Percentiles rank a stretch among this genome's conserved stretches.
These are phyloP conservation scores for Dissophora globulifera DNA, from an alignment of 192 early-diverging fungal species.

Conservation along the genomic window DNA sequence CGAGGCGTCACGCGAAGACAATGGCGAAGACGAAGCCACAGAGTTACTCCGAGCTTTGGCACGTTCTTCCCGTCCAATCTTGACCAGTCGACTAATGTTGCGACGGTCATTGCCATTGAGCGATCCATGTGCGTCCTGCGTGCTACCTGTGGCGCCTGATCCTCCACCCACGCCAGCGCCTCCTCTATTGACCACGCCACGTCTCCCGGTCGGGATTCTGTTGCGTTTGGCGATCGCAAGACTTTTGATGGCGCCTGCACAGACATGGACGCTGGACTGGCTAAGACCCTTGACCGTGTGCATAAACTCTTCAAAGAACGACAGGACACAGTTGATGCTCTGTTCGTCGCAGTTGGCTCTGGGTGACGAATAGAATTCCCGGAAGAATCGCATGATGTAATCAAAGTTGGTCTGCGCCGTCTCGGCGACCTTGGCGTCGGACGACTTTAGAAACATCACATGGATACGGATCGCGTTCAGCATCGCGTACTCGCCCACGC, in stretches of 20 bases:
- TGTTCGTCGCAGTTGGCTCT: constrained; percentile 44
- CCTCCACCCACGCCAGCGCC: not conserved
- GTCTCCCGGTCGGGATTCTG: constrained; percentile 21
- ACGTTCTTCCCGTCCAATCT: constrained; percentile 46
- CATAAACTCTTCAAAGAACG: constrained; percentile 55
- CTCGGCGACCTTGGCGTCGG: constrained; percentile 37
- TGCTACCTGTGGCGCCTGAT: not conserved
- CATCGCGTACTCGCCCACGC: constrained; percentile 45
- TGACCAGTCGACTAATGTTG: constrained; percentile 43
- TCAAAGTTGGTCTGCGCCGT: constrained; percentile 36
- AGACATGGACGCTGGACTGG: constrained; percentile 43
- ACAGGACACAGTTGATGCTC: constrained; percentile 43
- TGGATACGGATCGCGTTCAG: constrained; percentile 50
- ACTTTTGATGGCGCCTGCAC: constrained; percentile 45
- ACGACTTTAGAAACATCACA: constrained; percentile 47
- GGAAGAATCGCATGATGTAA: constrained; percentile 50
- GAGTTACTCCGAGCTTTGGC: constrained; percentile 40
- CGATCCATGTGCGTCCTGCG: constrained; percentile 3
- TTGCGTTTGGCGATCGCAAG: constrained; percentile 42
- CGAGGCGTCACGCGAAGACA: constrained; percentile 7
- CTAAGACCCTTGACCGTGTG: constrained; percentile 49
- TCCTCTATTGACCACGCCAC: not conserved
- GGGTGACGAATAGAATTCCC: constrained; percentile 44
- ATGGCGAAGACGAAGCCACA: constrained; percentile 14
- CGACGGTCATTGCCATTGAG: constrained; percentile 2